Conservation (phyloP, 1,139 yeast species). For the Saccharomyces pastorianus region DNA sequence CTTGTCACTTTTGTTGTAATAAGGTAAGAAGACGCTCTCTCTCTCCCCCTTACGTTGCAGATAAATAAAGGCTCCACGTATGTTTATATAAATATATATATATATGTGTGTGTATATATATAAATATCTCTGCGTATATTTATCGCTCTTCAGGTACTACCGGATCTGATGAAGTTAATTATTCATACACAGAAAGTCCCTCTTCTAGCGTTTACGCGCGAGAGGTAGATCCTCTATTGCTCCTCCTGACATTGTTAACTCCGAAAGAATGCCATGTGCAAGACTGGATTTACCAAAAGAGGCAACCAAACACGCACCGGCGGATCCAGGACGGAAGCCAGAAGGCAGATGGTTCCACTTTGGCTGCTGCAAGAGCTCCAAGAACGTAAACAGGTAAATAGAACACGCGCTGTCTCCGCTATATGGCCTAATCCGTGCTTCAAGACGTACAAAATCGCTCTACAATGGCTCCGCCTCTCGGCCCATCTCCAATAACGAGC, state of each 20-base stretch:
- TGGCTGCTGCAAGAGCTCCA: not conserved
- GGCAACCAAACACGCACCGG: not conserved
- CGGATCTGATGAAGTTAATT: not conserved
- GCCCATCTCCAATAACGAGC: not conserved
- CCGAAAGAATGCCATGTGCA: constrained; percentile 1
- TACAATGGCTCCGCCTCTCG: not conserved
- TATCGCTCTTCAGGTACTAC: not conserved
- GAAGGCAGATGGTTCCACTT: not conserved
- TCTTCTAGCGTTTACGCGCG: not conserved
- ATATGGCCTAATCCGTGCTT: not conserved
- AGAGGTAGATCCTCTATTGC: not conserved
- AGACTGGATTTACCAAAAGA: not conserved
- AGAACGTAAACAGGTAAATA: not conserved
- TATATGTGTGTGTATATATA: not conserved
- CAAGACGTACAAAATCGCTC: not conserved
- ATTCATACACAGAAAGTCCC: not conserved
- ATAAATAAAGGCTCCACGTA: not conserved
- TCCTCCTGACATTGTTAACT: not conserved
- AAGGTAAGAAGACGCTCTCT: no score
- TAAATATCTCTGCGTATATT: no score
- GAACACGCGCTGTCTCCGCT: not conserved
- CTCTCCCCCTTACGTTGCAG: no score
- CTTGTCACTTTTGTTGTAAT: no score
- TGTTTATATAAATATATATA: not conserved
- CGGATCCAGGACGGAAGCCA: not conserved